phyloP scores from a whole-genome alignment of 2,329 filamentous ascomycete species.

The Aspergillus fijiensis region DNA sequence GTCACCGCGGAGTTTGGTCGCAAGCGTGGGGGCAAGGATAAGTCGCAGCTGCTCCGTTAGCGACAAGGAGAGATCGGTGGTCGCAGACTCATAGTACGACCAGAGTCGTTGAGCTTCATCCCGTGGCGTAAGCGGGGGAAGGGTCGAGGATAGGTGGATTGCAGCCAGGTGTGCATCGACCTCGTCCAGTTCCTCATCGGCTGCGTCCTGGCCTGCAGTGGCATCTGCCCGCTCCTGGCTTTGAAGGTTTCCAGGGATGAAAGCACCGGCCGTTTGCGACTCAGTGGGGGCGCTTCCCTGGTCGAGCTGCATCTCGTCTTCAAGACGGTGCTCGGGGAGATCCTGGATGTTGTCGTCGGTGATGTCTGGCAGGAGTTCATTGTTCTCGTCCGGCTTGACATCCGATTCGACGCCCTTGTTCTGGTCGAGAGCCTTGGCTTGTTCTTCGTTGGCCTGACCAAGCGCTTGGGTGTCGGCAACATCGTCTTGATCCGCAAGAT shows the following conservation, averaged over 20 bases:
- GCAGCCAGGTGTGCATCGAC: constrained; percentile 61
- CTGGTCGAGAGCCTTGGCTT: constrained; percentile 81
- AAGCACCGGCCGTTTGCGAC: constrained; percentile 49
- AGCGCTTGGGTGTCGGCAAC: constrained; percentile 87
- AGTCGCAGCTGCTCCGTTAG: constrained; percentile 93
- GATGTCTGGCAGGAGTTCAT: constrained; percentile 57
- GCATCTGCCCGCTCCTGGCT: constrained; percentile 29
- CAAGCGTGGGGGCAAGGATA: constrained; percentile 89
- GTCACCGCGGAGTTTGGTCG: constrained; percentile 92
- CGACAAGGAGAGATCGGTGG: constrained; percentile 80
- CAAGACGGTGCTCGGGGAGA: constrained; percentile 47
- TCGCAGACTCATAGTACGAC: constrained; percentile 79
- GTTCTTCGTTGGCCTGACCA: constrained; percentile 82
- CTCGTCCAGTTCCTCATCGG: constrained; percentile 47
- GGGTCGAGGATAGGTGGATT: constrained; percentile 66
- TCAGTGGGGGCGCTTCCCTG: constrained; percentile 34
- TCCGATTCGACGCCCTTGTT: constrained; percentile 78
- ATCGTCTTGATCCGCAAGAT: constrained; percentile 79
- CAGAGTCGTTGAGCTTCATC: constrained; percentile 72
- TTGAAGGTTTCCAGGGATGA: constrained; percentile 52
- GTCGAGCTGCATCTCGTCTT: constrained; percentile 47
- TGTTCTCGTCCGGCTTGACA: constrained; percentile 53
- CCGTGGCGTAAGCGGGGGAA: constrained; percentile 45
- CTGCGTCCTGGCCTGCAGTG: constrained; percentile 41
- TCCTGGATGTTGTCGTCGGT: constrained; percentile 43